Conservation (phyloP, 805 yeast genomes). For the Wickerhamiella sergipiensis region DNA sequence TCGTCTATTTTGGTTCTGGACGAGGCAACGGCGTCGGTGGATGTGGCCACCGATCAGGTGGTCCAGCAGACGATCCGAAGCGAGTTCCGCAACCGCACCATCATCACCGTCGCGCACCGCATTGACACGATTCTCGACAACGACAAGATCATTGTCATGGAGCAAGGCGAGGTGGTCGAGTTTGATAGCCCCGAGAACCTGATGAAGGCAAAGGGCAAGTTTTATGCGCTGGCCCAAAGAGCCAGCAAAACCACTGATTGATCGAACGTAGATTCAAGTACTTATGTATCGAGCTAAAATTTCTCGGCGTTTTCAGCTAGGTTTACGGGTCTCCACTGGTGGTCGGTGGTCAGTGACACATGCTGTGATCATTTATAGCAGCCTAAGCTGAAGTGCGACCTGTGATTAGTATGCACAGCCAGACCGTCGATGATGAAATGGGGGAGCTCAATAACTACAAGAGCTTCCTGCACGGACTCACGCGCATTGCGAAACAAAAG, state of each 20-base stretch:
- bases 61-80: slow-evolving; percentile 52
- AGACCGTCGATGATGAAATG: neutral
- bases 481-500: neutral
- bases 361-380: too few relatives aligned
- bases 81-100: slow-evolving; percentile 55
- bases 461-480: neutral
- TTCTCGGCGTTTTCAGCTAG: too few relatives aligned
- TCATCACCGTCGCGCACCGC: slow-evolving; percentile 72
- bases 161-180: slow-evolving; percentile 34
- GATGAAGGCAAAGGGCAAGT: slow-evolving; percentile 35
- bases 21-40: slow-evolving; percentile 56
- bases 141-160: slow-evolving; percentile 50
- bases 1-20: slow-evolving; percentile 58
- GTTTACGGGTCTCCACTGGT: too few relatives aligned
- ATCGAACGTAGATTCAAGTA: too few relatives aligned
- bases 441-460: neutral
- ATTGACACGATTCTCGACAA: slow-evolving; percentile 51
- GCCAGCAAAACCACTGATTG: neutral
- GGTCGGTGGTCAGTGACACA: too few relatives aligned
- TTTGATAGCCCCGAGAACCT: slow-evolving; percentile 52
- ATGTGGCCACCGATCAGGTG: slow-evolving; percentile 61
- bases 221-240: slow-evolving; percentile 2
- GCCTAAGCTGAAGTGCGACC: too few relatives aligned
- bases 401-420: neutral
- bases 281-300: too few relatives aligned